phyloP scores from a whole-genome alignment of 2,329 filamentous ascomycete species.

The Calonectria hongkongensis region DNA sequence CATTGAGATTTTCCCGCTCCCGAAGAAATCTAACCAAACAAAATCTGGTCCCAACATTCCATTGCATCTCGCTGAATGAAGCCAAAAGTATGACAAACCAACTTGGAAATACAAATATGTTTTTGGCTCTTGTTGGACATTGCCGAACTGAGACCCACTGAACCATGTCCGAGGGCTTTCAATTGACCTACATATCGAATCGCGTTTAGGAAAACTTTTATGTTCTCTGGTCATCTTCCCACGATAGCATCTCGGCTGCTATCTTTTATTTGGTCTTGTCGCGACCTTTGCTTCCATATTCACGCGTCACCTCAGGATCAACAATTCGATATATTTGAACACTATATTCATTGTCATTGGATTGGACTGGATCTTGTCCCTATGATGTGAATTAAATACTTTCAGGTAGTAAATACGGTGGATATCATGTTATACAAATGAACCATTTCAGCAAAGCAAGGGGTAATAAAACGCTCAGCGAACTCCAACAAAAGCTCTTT shows the following conservation, averaged over 20 bases:
- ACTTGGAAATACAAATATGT: neutral
- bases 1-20: neutral
- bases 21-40: neutral
- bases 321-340: neutral
- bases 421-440: slow-evolving; percentile 43
- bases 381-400: slow-evolving; percentile 28
- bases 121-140: neutral
- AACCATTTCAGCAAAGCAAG: slow-evolving; percentile 34
- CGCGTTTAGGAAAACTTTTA: too few species aligned
- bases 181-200: too few species aligned
- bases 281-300: neutral
- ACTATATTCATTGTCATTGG: slow-evolving; percentile 1
- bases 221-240: too few species aligned
- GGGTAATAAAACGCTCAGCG: slow-evolving; percentile 30
- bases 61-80: too few species aligned
- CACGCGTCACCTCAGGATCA: neutral
- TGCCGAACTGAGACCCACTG: neutral
- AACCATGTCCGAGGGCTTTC: neutral
- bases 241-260: too few species aligned
- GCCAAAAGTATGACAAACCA: too few species aligned
- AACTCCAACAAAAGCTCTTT: slow-evolving; percentile 35
- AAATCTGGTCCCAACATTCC: neutral
- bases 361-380: neutral
- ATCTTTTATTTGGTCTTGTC: neutral
- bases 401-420: slow-evolving; percentile 25